Evolutionary conservation across 2,329 filamentous ascomycete species (phyloP).

Genomic region (Ascochyta pisi): DNA sequence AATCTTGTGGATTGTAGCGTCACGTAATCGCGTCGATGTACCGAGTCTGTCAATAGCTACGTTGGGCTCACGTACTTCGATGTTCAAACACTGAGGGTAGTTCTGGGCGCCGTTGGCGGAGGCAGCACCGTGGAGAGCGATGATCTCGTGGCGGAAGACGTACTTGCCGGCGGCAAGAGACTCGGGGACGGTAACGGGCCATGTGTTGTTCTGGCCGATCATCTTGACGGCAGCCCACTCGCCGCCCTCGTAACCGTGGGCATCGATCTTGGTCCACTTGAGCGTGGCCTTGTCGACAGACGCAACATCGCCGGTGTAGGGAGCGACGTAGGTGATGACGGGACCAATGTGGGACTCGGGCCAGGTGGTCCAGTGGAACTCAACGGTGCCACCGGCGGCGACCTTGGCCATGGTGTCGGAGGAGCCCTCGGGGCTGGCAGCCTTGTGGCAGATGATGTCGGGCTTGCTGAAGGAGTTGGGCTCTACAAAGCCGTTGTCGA

Average conservation of each 20-base stretch:
- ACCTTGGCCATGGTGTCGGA: constrained; percentile 59
- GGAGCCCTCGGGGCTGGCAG: constrained; percentile 53
- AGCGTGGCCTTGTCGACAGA: constrained; percentile 46
- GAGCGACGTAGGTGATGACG: constrained; percentile 49
- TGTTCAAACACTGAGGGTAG: constrained; percentile 59
- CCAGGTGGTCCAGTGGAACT: constrained; percentile 59
- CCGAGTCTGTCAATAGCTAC: too few relatives aligned
- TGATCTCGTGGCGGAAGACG: constrained; percentile 63
- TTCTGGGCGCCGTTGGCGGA: constrained; percentile 58
- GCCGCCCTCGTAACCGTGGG: constrained; percentile 37
- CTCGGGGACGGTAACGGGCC: constrained; percentile 54
- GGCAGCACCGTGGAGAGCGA: constrained; percentile 57
- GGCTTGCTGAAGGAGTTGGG: constrained; percentile 35
- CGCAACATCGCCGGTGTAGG: constrained; percentile 39
- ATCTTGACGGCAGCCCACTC: constrained; percentile 49
- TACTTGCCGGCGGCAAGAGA: constrained; percentile 58
- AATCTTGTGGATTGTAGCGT: too few relatives aligned
- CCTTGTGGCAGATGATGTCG: constrained; percentile 68
- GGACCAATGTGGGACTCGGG: constrained; percentile 49
- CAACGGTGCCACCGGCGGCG: constrained; percentile 64
- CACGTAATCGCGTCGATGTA: too few relatives aligned
- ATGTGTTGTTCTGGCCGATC: constrained; percentile 58
- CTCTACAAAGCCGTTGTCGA: constrained; percentile 47
- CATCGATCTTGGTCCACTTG: constrained; percentile 50
- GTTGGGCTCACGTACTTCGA: constrained; percentile 38